A percentile compares a stretch with the other conserved stretches of the same genome.
phyloP scores from a whole-genome alignment of 768 basidiomycete species.

The Podaxis rugospora region DNA sequence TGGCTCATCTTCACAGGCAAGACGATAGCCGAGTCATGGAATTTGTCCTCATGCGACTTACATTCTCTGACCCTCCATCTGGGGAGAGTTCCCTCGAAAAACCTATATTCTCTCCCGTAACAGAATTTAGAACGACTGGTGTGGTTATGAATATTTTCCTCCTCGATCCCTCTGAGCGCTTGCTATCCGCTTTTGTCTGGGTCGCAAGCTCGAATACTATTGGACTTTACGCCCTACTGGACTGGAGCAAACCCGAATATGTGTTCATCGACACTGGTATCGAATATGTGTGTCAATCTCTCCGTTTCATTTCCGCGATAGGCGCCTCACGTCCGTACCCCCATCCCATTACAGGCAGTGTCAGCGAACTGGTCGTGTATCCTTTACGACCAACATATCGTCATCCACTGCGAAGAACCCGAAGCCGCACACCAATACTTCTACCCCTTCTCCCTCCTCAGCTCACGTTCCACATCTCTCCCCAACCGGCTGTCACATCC shows the following conservation, averaged over 20 bases:
- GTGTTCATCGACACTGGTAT: slow-evolving; percentile 73
- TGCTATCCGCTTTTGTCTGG: slow-evolving; percentile 72
- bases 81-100: slow-evolving; percentile 30
- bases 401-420: slow-evolving; percentile 71
- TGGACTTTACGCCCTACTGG: slow-evolving; percentile 59
- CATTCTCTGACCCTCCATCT: slow-evolving; percentile 49
- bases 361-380: slow-evolving; percentile 81
- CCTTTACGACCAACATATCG: slow-evolving; percentile 57
- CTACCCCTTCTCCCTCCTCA: slow-evolving; percentile 49
- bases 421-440: slow-evolving; percentile 65
- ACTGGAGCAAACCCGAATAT: slow-evolving; percentile 64
- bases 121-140: slow-evolving; percentile 59
- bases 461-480: slow-evolving; percentile 25
- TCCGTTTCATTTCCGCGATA: neutral
- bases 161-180: slow-evolving; percentile 55
- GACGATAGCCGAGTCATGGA: slow-evolving; percentile 65
- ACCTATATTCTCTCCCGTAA: slow-evolving; percentile 56
- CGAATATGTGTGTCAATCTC: slow-evolving; percentile 52
- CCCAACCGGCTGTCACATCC: slow-evolving; percentile 30
- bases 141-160: slow-evolving; percentile 78
- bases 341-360: slow-evolving; percentile 34
- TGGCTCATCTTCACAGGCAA: slow-evolving; percentile 30
- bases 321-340: neutral
- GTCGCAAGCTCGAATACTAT: slow-evolving; percentile 48
- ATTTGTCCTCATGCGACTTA: slow-evolving; percentile 65